phyloP scores from a whole-genome alignment of 352 stramenopile genomes.

The Globisporangium apiculatum region DNA sequence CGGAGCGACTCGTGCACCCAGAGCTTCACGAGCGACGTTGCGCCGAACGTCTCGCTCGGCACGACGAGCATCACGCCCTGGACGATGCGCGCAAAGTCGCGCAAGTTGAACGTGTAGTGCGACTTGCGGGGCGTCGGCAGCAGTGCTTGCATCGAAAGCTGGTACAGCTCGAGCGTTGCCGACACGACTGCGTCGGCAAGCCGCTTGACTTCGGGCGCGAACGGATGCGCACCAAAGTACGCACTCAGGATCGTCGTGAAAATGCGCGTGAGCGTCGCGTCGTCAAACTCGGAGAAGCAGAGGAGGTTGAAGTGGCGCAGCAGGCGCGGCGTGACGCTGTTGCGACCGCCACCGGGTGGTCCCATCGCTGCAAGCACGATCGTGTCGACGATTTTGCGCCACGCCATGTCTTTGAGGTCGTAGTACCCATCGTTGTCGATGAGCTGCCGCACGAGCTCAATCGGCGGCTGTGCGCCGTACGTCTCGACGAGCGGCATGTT shows the following conservation, averaged over 20 bases:
- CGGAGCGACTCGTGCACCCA: conserved; percentile 93
- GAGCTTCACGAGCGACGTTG: conserved; percentile 82
- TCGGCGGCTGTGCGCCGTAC: conserved; percentile 90
- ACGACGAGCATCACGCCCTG: conserved; percentile 91
- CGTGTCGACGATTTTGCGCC: conserved; percentile 88
- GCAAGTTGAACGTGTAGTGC: conserved; percentile 95
- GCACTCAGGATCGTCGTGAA: conserved; percentile 89
- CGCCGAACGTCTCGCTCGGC: conserved; percentile 73
- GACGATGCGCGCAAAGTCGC: conserved; percentile 91
- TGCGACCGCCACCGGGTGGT: conserved; percentile 85
- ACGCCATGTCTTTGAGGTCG: conserved; percentile 92
- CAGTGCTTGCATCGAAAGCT: conserved; percentile 72
- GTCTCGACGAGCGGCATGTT: conserved; percentile 95
- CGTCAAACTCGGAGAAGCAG: conserved; percentile 92
- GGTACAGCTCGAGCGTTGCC: conserved; percentile 90
- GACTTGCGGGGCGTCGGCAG: conserved; percentile 92
- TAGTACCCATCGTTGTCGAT: conserved; percentile 90
- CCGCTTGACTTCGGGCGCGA: conserved; percentile 63
- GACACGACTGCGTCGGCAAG: conserved; percentile 76
- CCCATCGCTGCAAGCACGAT: conserved; percentile 90
- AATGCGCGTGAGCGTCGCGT: conserved; percentile 88
- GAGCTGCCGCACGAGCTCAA: conserved; percentile 90
- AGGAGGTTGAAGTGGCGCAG: conserved; percentile 92
- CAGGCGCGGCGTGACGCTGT: conserved; percentile 87
- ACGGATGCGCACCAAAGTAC: conserved; percentile 70